These are phyloP conservation scores for Fusarium nisikadoi DNA, from an alignment of 2,329 filamentous ascomycete genomes.

Conservation along the genomic window DNA sequence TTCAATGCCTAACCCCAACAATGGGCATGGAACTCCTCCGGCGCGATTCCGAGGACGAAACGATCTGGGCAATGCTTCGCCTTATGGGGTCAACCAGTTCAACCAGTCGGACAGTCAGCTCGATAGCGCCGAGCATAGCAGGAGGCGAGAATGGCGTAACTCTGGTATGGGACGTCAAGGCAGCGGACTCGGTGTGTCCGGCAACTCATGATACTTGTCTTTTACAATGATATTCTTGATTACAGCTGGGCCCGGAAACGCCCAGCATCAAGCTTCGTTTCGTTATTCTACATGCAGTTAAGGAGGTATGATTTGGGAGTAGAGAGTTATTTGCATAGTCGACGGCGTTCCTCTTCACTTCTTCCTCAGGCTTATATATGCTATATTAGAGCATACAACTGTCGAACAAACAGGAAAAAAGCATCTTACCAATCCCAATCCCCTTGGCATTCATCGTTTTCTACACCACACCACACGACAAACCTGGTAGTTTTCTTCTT, in stretches of 20 bases:
- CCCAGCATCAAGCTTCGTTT: conserved; percentile 31
- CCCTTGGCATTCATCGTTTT: conserved; percentile 28
- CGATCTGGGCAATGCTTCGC: conserved; percentile 55
- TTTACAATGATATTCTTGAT: conserved; percentile 30
- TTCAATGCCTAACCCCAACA: conserved; percentile 52
- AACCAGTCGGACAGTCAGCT: conserved; percentile 57
- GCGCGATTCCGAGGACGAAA: conserved; percentile 61
- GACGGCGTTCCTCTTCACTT: conserved; percentile 50
- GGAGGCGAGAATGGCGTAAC: conserved; percentile 67
- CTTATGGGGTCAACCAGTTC: conserved; percentile 56
- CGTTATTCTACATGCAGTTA: conserved; percentile 33
- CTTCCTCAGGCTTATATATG: conserved; percentile 23
- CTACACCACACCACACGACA: conserved; percentile 35
- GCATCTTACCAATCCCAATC: conserved; percentile 24
- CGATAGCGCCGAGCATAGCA: conserved; percentile 54
- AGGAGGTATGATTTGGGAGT: conserved; percentile 48
- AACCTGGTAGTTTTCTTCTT: conserved; percentile 36
- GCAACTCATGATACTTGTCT: conserved; percentile 50
- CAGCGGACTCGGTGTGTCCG: conserved; percentile 61
- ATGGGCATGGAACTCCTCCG: conserved; percentile 60
- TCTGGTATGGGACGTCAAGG: conserved; percentile 65
- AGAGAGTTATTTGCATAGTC: conserved; percentile 53
- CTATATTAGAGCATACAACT: conserved; percentile 9
- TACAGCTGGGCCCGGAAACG: conserved; percentile 29
- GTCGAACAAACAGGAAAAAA: conserved; percentile 34